phyloP scores from a whole-genome alignment of 1,284 basidiomycete genomes.

The Neolentinus lepideus region DNA sequence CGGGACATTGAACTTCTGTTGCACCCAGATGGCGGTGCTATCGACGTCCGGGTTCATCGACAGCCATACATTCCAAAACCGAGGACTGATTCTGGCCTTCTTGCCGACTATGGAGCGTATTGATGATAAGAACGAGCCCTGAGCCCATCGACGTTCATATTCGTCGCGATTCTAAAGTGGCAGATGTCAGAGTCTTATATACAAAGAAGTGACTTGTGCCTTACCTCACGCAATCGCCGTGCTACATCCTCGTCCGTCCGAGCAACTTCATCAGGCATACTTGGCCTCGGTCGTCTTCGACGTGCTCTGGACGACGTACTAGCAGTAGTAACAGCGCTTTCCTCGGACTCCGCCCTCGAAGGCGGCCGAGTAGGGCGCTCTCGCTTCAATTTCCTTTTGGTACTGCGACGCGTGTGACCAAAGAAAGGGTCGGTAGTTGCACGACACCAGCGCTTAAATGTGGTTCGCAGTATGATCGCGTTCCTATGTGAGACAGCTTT shows the following conservation, averaged over 20 bases:
- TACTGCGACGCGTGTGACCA: background rate
- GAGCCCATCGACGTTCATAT: constrained; percentile 61
- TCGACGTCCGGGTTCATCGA: constrained; percentile 65
- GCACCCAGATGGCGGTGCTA: constrained; percentile 69
- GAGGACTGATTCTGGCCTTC: constrained; percentile 18
- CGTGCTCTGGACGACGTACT: background rate
- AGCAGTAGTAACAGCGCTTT: background rate
- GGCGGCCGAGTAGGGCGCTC: background rate
- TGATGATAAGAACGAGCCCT: constrained; percentile 53
- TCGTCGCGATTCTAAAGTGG: constrained; percentile 54
- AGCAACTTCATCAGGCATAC: constrained; percentile 16
- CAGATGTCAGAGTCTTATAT: constrained; percentile 13
- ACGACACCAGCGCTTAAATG: background rate
- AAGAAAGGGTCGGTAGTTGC: background rate
- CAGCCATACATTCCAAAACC: constrained; percentile 57
- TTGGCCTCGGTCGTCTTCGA: background rate
- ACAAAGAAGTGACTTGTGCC: constrained; percentile 8
- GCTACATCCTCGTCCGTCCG: constrained; percentile 59
- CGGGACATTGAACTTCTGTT: constrained; percentile 64
- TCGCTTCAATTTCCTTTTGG: background rate
- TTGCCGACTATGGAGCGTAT: constrained; percentile 34
- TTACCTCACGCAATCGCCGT: constrained; percentile 59
- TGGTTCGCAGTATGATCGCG: background rate
- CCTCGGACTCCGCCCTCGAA: background rate
- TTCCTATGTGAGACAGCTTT: background rate